Conservation (phyloP, 441 rosid species). For the Aquilaria agallochum region DNA sequence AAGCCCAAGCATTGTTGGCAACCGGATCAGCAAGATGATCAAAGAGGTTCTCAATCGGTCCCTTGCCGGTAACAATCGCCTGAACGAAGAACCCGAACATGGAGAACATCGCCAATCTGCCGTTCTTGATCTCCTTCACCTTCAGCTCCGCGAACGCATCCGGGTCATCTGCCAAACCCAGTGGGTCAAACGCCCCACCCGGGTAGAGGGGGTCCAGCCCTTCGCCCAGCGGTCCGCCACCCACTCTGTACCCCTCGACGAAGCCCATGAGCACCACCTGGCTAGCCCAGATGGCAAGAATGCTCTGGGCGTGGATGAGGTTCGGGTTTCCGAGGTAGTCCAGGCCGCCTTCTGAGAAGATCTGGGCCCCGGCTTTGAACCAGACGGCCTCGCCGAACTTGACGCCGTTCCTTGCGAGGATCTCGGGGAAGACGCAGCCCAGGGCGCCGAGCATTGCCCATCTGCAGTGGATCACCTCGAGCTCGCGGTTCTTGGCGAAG, state of each 20-base stretch:
- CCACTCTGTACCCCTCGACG: conserved; percentile 84
- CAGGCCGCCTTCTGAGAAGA: conserved; percentile 87
- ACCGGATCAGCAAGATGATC: conserved; percentile 86
- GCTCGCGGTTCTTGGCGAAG: conserved; percentile 91
- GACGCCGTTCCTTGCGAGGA: conserved; percentile 77
- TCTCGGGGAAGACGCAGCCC: conserved; percentile 83
- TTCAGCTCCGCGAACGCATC: conserved; percentile 88
- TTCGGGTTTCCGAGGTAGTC: conserved; percentile 91
- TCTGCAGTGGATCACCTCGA: conserved; percentile 86
- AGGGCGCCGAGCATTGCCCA: conserved; percentile 97
- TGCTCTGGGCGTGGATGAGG: conserved; percentile 89
- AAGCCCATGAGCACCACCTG: conserved; percentile 92
- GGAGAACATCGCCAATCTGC: conserved; percentile 87
- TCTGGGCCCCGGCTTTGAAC: conserved; percentile 92
- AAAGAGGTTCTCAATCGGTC: conserved; percentile 75
- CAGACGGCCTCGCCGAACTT: conserved; percentile 88
- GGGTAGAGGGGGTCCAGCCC: conserved; percentile 89
- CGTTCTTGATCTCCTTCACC: conserved; percentile 89
- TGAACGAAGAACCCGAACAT: conserved; percentile 95
- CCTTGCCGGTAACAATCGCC: conserved; percentile 91
- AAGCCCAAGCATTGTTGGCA: conserved; percentile 91
- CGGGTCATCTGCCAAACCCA: conserved; percentile 83
- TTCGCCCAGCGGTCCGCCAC: conserved; percentile 90
- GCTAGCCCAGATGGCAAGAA: conserved; percentile 83
- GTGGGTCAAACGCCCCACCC: conserved; percentile 88